These are phyloP conservation scores for Colletotrichum gloeosporioides DNA, from an alignment of 2,329 filamentous ascomycete species.

Conservation along the genomic window DNA sequence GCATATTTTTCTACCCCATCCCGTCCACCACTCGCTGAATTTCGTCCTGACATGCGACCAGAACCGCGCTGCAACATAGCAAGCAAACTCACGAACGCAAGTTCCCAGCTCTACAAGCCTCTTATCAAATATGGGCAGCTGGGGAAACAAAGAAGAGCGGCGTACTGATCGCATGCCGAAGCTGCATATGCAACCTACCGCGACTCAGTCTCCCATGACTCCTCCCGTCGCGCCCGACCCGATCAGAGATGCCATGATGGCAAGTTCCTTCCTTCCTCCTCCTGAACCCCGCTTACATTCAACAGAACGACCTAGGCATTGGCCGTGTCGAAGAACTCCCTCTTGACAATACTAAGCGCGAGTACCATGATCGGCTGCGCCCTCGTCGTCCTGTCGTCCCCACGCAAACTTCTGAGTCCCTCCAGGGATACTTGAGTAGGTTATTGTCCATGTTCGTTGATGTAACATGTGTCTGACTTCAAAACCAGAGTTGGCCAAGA, in stretches of 20 bases:
- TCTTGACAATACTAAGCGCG: slow-evolving; percentile 23
- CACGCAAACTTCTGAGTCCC: neutral
- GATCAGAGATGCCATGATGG: slow-evolving; percentile 6
- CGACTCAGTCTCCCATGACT: neutral
- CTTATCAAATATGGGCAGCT: neutral
- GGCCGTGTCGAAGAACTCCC: slow-evolving; percentile 29
- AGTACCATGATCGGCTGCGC: neutral
- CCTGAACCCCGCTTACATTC: neutral
- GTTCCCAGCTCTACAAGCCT: neutral
- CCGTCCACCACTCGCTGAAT: neutral
- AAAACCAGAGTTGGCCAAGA: slow-evolving; percentile 25
- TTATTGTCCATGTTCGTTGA: neutral
- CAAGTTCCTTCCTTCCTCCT: neutral
- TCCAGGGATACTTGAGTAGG: neutral
- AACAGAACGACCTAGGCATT: slow-evolving; percentile 34
- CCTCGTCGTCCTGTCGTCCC: neutral
- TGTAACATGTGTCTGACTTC: neutral
- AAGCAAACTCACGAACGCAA: neutral
- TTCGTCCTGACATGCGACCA: neutral
- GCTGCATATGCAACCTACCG: neutral
- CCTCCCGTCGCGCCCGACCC: neutral
- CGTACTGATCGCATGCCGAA: slow-evolving; percentile 6
- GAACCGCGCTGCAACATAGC: neutral
- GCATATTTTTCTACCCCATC: neutral
- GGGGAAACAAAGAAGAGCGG: neutral